Base-by-base conservation (phyloP, 331 rosid species). In the Rosa hybrid region DNA sequence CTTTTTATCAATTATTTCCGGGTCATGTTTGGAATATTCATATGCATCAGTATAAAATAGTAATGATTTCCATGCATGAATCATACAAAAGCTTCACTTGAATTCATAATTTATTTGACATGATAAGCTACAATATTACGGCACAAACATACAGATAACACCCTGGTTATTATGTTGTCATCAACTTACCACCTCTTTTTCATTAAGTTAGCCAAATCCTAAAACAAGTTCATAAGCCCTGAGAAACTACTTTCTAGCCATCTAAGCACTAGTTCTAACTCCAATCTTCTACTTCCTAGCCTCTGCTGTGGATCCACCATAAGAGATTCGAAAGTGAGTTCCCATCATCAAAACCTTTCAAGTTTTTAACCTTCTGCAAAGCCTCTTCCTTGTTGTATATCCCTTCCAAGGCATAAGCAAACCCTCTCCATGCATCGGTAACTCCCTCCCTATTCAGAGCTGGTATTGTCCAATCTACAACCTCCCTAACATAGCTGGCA, bases 401-500 rank as follows among this genome's bases (percentile, higher is more conserved):
- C 21, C 92, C 97, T 83, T 88, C 90, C 89, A 92, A 34, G 4
- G 97, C 97, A 67, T 91, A 89, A 30, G 70, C 70, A 75, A 91
- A 93, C 20, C 98, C 98, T 64, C 82, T 90, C 97, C 94, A 88
- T 51, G 90, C 92, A 82, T 93, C 97, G 16, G 85, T 84, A 75
- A 86, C 92, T 70, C 88, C 92, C 71, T 88, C 88, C 78, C 88
- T 87, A 34, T 79, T 71, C 90, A 92, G 75, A 85, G 83, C 82
- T 1, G 88, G 87, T 72, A 73, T 5, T 12, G 94, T 83, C 98
- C 94, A 91, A 5, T 87, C 76, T 81, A 91, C 93, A 74, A 91
- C 89, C 67, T 89, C 91, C 86, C 76, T 89, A 46, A 78, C 92
- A 72, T 78, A 93, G 41, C 49, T 88, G 75, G 77, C 81, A 84